These are phyloP conservation scores for Pseudocercospora musae DNA, from an alignment of 2,329 filamentous ascomycete genomes.

Conservation along the genomic window DNA sequence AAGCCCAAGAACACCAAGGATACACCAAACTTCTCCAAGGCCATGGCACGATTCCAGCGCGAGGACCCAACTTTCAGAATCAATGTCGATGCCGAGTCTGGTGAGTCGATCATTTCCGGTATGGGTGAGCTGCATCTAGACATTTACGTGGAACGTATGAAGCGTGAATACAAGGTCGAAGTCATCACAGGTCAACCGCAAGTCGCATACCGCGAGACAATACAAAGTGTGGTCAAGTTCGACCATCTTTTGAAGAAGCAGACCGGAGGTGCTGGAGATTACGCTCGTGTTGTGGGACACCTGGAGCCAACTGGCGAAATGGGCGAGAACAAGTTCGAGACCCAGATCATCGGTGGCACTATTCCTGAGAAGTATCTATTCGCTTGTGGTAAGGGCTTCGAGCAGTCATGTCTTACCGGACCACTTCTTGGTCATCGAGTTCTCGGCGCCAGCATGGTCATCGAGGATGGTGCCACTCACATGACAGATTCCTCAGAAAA, in stretches of 20 bases:
- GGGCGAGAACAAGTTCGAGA: constrained; percentile 76
- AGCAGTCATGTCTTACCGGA: constrained; percentile 75
- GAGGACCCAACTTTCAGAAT: constrained; percentile 98
- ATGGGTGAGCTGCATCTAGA: constrained; percentile 98
- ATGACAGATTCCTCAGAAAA: constrained; percentile 97
- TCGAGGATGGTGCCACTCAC: constrained; percentile 95
- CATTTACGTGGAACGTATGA: constrained; percentile 96
- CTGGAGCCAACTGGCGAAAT: constrained; percentile 79
- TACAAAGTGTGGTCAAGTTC: constrained; percentile 75
- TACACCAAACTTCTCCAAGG: constrained; percentile 91
- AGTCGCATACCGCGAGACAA: constrained; percentile 94
- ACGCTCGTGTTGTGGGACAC: constrained; percentile 84
- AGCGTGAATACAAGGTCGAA: constrained; percentile 93
- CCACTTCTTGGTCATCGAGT: constrained; percentile 91
- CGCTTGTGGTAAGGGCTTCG: constrained; percentile 94
- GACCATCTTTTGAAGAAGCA: constrained; percentile 95
- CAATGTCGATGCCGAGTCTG: constrained; percentile 83
- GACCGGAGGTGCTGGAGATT: constrained; percentile 92
- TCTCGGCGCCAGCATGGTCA: constrained; percentile 81
- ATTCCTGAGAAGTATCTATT: constrained; percentile 95
- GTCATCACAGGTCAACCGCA: constrained; percentile 94
- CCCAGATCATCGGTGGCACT: constrained; percentile 80
- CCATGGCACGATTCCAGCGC: constrained; percentile 97
- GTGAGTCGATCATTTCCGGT: constrained; percentile 95
- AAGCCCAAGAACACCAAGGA: constrained; percentile 92